Evolutionary conservation across 2,329 filamentous ascomycete species (phyloP).

Genomic region (Bipolaris victoriae): DNA sequence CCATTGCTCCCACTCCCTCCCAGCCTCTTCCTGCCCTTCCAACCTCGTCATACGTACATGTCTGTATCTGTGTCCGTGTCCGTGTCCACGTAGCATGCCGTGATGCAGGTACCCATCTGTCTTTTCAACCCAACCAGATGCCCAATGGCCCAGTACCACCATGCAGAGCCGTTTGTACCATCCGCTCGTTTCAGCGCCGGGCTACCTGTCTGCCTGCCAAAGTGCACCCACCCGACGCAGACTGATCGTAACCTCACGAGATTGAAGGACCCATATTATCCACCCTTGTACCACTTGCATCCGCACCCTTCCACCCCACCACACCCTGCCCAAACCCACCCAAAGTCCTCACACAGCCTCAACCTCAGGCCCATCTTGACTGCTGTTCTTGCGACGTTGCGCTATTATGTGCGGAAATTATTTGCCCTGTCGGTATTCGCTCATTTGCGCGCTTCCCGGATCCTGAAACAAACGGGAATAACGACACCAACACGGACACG

Average conservation of each 20-base stretch:
- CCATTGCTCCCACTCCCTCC: neutral
- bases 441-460: slow-evolving; percentile 14
- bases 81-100: slow-evolving; percentile 1
- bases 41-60: neutral
- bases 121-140: slow-evolving; percentile 9
- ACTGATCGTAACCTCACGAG: slow-evolving; percentile 11
- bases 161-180: neutral
- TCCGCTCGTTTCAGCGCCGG: slow-evolving; percentile 5
- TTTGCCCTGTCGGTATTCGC: neutral
- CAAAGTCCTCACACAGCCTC: too few species aligned
- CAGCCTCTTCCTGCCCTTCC: slow-evolving; percentile 2
- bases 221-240: slow-evolving; percentile 5
- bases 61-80: neutral
- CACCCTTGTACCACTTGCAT: too few species aligned
- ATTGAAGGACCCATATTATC: slow-evolving; percentile 16
- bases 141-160: neutral
- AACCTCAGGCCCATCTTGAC: neutral
- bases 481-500: slow-evolving; percentile 22
- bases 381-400: neutral
- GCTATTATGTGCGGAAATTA: slow-evolving; percentile 2
- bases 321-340: neutral
- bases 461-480: slow-evolving; percentile 31
- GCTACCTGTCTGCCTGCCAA: neutral
- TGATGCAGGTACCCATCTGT: slow-evolving; percentile 30
- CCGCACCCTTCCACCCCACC: slow-evolving; percentile 5